Conservation (phyloP, 78 protist genomes). For the Polysphondylium violaceum region DNA sequence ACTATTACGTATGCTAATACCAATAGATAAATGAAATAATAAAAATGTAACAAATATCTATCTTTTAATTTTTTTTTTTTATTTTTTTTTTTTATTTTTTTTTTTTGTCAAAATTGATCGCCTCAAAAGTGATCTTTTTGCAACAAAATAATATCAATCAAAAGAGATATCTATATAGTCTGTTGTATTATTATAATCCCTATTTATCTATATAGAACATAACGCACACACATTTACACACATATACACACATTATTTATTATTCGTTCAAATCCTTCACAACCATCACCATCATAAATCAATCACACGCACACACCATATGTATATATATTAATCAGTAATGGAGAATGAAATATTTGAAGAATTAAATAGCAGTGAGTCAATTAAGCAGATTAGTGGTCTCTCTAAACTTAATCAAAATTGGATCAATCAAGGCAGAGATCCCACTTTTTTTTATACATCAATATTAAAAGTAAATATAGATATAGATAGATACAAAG, state of each 20-base stretch:
- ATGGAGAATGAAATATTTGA: constrained; percentile 72
- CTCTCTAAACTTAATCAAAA: constrained; percentile 48
- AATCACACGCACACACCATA: background rate
- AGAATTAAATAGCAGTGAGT: constrained; percentile 65
- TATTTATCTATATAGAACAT: background rate
- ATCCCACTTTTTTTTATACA: constrained; percentile 61
- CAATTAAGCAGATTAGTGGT: constrained; percentile 55
- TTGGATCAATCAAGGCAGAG: constrained; percentile 78
- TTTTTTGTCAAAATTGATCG: background rate
- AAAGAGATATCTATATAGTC: background rate
- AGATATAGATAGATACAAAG: background rate
- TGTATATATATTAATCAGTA: background rate
- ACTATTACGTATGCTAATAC: too few relatives aligned
- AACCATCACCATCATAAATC: background rate
- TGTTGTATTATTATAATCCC: background rate
- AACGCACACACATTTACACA: background rate
- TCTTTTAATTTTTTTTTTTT: too few relatives aligned
- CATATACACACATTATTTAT: too few relatives aligned
- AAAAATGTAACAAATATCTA: too few relatives aligned
- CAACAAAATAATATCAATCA: too few relatives aligned
- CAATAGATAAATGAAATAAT: too few relatives aligned
- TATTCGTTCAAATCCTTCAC: background rate
- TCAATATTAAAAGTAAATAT: constrained; percentile 48
- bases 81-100: background rate
- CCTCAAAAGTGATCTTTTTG: too few relatives aligned